Evolutionary conservation across 2,329 filamentous ascomycete genomes (phyloP), one percentile per base, ranked within the genome.

Genomic region (Phaeophleospora eucalypticola): DNA sequence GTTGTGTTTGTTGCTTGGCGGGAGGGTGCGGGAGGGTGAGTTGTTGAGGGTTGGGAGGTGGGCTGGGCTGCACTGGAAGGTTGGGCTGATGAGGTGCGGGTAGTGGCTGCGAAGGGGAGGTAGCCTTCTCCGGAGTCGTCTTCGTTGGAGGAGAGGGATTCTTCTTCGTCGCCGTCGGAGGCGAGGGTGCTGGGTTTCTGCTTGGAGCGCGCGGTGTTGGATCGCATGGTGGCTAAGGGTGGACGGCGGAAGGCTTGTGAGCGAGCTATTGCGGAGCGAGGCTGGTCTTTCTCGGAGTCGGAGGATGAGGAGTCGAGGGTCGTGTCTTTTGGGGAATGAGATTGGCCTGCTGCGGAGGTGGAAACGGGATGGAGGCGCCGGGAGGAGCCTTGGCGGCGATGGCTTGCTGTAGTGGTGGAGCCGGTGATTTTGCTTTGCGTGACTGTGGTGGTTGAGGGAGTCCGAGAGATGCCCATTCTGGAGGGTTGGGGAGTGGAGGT

Each of bases 371-470:
- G 47, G 12, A 54, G 52, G 21, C 66, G 62, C 34, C 67, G 62
- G n/a, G 52, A 45, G 33, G 51, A 35, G 32, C 51, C 51, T 29
- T 49, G 51, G 20, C 51, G 59, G 40, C 41, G 55, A 40, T 41
- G 52, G 29, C 18, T 46, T 45, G 32, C 43, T 45, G 42, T 56
- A 33, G 49, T 44, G 17, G 41, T 41, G 14, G 54, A 51, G 19
- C 48, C 51, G 27, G 53, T 46, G 4, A 58, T 36, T 47, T 52
- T 58, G 44, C 60, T 66, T 36, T 74, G 71, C 3, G 72, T 75
- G 34, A 76, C 68, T 2, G 73, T 76, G 9, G 66, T 68, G 14
- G 71, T 71, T n/a, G 72, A 75, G 3, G 72, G 71, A 4, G 71
- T 75, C 33, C 73, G 65, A 4, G 72, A 74, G 8, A 75, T 56